Base-by-base conservation (phyloP, 2,329 filamentous ascomycete species). In the Huntiella bhutanensis region DNA sequence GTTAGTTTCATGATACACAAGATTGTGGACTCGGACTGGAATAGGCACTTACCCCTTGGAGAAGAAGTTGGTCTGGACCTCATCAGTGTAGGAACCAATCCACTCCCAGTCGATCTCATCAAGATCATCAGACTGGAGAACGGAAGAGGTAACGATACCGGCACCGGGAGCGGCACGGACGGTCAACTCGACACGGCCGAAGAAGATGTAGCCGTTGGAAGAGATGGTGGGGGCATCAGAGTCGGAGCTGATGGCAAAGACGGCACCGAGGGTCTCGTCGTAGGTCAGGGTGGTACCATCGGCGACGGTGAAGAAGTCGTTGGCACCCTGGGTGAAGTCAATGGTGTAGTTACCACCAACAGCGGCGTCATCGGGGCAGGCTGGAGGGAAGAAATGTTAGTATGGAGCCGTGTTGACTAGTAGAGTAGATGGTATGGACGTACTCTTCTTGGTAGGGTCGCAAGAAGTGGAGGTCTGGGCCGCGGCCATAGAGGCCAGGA, bases 41-140 rank as follows among this genome's bases (percentile, higher is more conserved):
- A 16, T 16, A n/a, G 33, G 11, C 19, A 46, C 48, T 50, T 40
- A 50, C 48, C 80, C 81, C 67, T 83, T 81, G 64, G 76, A 73
- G 62, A 82, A 83, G 66, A 85, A 93, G 66, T 93, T 93, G 59
- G 76, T 81, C 65, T 95, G 88, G 32, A 87, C 86, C 59, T 88
- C 69, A 22, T 67, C 62, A 53, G 70, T 64, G 57, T 84, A 75
- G 45, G 76, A 78, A 49, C 88, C 91, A 49, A 96, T 70, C 80
- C 84, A 94, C 64, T 96, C 88, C 81, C 85, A 93, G 62, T 96
- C 88, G 52, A 96, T 91, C 69, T 94, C 86, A 59, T 94, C 86
- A 15, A 92, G 69, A 57, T 78, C 75, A 57, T 92, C 83, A 1
- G 84, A 95, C 66, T 94, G 82, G 53, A 98, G 67, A 37, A 96